Percentiles rank a stretch among this genome's conserved stretches.
These are phyloP conservation scores for Skeletonema menzelii DNA, from an alignment of 108 stramenopile genomes.

Conservation along the genomic window DNA sequence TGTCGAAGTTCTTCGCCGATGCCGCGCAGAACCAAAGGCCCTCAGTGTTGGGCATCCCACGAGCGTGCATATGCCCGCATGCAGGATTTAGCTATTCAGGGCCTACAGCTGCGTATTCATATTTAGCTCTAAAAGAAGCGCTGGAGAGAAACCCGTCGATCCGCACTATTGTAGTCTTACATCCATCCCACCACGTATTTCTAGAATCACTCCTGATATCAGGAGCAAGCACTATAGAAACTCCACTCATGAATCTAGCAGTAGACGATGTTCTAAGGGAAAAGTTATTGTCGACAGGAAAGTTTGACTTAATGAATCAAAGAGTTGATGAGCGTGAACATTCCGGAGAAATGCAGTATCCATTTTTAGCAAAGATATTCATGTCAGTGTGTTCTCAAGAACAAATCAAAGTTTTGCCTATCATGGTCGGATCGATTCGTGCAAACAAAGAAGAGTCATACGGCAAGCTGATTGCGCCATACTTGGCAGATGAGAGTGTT, in stretches of 20 bases:
- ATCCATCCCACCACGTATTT: constrained; percentile 87
- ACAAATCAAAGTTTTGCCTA: constrained; percentile 63
- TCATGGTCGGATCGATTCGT: constrained; percentile 77
- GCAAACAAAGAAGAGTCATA: constrained; percentile 47
- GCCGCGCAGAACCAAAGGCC: constrained; percentile 42
- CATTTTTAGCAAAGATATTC: constrained; percentile 72
- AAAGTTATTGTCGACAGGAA: constrained; percentile 48
- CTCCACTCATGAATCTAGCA: constrained; percentile 69
- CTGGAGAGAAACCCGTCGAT: constrained; percentile 26
- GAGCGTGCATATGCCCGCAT: constrained; percentile 80
- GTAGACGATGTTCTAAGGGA: constrained; percentile 67
- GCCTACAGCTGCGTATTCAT: constrained; percentile 84
- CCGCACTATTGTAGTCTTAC: constrained; percentile 51
- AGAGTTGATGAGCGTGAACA: constrained; percentile 76
- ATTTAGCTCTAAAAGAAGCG: constrained; percentile 52
- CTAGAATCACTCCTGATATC: constrained; percentile 79
- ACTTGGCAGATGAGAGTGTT: constrained; percentile 55
- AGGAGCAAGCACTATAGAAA: constrained; percentile 53
- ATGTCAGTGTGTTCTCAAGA: constrained; percentile 11
- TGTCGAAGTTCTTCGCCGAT: constrained; percentile 50
- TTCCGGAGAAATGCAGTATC: constrained; percentile 91
- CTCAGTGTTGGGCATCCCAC: constrained; percentile 41
- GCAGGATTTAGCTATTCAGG: constrained; percentile 86
- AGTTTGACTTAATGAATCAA: constrained; percentile 64
- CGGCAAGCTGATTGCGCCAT: constrained; percentile 60